Evolutionary conservation across 495 filamentous ascomycete species (phyloP).

Genomic region (Podospora appendiculata): DNA sequence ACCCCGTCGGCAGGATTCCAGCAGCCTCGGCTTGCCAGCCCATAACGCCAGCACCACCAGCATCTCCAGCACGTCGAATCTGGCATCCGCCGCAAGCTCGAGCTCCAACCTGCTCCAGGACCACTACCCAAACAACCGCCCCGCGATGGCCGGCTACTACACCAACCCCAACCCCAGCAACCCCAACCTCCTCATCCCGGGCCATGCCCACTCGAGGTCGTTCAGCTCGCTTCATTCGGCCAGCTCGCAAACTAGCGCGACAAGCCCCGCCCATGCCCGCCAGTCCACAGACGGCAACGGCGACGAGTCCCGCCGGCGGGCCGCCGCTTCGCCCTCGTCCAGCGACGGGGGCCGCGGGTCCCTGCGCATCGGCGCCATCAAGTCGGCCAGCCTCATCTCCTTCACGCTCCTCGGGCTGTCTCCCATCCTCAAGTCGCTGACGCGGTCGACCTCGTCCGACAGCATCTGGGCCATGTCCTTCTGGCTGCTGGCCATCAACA

Average conservation of each 20-base stretch:
- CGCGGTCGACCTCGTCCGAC: slow-evolving; percentile 79
- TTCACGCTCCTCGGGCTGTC: slow-evolving; percentile 82
- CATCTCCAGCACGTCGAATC: slow-evolving; percentile 19
- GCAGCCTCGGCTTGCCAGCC: slow-evolving; percentile 3
- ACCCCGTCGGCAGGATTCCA: slow-evolving; percentile 17
- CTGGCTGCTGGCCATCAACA: slow-evolving; percentile 89
- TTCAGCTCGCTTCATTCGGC: slow-evolving; percentile 29
- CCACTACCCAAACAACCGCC: slow-evolving; percentile 2
- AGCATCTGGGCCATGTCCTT: slow-evolving; percentile 95
- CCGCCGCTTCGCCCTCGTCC: background rate
- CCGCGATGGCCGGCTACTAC: slow-evolving; percentile 4
- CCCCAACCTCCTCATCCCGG: slow-evolving; percentile 17
- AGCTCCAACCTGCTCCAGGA: slow-evolving; percentile 27
- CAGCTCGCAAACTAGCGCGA: slow-evolving; percentile 25
- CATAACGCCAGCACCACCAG: slow-evolving; percentile 17
- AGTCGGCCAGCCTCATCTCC: slow-evolving; percentile 91
- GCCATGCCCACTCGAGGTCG: slow-evolving; percentile 21
- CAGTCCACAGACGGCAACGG: background rate
- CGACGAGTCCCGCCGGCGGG: slow-evolving; percentile 1
- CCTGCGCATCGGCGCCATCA: slow-evolving; percentile 46
- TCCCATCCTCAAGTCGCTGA: slow-evolving; percentile 90
- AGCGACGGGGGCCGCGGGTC: slow-evolving; percentile 19
- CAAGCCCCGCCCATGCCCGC: background rate
- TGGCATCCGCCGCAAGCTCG: slow-evolving; percentile 33
- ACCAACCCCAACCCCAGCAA: slow-evolving; percentile 6